phyloP scores from a whole-genome alignment of 2,329 filamentous ascomycete species.

The Chaetomiaceae sp. region DNA sequence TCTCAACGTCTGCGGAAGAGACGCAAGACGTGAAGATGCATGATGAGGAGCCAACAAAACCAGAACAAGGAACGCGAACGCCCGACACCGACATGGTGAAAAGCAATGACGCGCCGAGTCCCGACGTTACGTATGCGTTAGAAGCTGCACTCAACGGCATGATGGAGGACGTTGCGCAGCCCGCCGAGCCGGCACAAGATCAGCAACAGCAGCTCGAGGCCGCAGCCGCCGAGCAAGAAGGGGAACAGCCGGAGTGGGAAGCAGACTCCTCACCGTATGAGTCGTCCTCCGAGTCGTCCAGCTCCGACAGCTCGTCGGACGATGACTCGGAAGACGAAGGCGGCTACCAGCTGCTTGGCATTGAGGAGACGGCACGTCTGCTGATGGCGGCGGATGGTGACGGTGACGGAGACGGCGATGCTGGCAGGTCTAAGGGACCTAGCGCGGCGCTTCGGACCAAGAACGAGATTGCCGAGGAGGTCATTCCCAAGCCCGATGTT shows the following conservation, averaged over 20 bases:
- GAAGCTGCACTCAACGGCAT: constrained; percentile 40
- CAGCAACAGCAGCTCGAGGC: constrained; percentile 9
- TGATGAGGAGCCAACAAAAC: background rate
- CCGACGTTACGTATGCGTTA: constrained; percentile 38
- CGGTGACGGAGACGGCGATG: constrained; percentile 68
- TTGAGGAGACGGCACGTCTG: constrained; percentile 77
- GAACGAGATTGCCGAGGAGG: constrained; percentile 66
- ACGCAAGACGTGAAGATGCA: background rate
- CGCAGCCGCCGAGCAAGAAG: constrained; percentile 15
- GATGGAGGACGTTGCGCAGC: constrained; percentile 13
- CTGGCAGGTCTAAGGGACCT: constrained; percentile 29
- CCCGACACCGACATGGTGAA: constrained; percentile 4
- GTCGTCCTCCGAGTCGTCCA: constrained; percentile 55
- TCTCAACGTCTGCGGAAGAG: background rate
- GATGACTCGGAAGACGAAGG: constrained; percentile 49
- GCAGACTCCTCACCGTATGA: constrained; percentile 70
- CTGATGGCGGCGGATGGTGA: constrained; percentile 78
- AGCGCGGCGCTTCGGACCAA: constrained; percentile 62
- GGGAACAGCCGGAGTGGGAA: constrained; percentile 71
- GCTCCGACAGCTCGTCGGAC: constrained; percentile 55
- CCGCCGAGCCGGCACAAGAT: constrained; percentile 1
- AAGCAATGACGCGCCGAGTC: constrained; percentile 21
- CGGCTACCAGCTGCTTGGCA: constrained; percentile 66
- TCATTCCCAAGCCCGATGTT: constrained; percentile 68
- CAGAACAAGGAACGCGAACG: background rate